Base-by-base conservation (phyloP, 2,329 filamentous ascomycete genomes). In the Botrytis porri region DNA sequence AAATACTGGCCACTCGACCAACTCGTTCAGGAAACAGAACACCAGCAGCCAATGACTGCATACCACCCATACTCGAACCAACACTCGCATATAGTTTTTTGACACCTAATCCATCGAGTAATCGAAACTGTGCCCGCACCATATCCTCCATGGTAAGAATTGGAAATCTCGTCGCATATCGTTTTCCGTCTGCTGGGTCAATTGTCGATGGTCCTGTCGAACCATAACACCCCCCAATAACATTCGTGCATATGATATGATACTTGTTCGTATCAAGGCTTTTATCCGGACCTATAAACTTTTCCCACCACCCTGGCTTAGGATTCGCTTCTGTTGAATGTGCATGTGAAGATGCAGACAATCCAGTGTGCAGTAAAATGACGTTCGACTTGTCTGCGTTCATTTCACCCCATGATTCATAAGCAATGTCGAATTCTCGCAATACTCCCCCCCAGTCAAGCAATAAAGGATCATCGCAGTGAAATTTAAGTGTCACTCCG, bases 291-390 rank as follows among this genome's bases (percentile, higher is more conserved):
- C 96, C 96, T 79, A 99, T 98, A 81, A 99, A 99, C 82, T 92
- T 95, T 83, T 99, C 96, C 96, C 96, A 99, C 96, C 96, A 99
- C 5, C 96, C 96, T 0, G 94, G 92, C 81, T 95, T 92, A 0
- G 93, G 88, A 81, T 99, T 99, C 16, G 86, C 85, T 70, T 88
- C 86, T n/a, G 95, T 98, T 73, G 94, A 98, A 80, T 95, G 95
- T 2, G 96, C 96, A 83, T 99, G 96, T 73, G 95, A 98, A 10
- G 95, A 98, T n/a, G 96, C 96, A 0, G 95, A 98, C 8, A 99
- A 87, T 14, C 96, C 96, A 0, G 96, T 99, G 81, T 98, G 94
- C 3, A 99, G 84, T 14, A 99, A 87, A 75, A 99, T 96, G 6
- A 91, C 94, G 82, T 99, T 99, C 80, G 89, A 93, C 82, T 88